phyloP scores from a whole-genome alignment of 139 green algal genomes.

The Microglena sp. region DNA sequence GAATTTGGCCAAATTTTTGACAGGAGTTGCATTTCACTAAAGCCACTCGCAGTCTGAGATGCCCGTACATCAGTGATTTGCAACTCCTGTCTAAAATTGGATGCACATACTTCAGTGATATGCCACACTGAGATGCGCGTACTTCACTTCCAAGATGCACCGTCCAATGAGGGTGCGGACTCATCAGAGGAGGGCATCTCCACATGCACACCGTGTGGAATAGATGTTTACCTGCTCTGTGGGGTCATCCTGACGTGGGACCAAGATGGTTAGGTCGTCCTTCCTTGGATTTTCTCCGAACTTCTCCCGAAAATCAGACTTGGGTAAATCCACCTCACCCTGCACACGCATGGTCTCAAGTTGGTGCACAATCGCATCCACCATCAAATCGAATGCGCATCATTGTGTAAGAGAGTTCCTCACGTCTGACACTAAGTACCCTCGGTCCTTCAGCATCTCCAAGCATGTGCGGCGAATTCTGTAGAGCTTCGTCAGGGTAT shows the following conservation, averaged over 20 bases:
- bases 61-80: too few species aligned
- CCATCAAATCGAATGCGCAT: background rate
- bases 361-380: background rate
- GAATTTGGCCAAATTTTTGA: too few species aligned
- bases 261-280: slow-evolving; percentile 78
- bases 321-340: slow-evolving; percentile 60
- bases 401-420: too few species aligned
- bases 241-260: slow-evolving; percentile 62
- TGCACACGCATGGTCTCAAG: slow-evolving; percentile 23
- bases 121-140: too few species aligned
- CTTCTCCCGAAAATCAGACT: slow-evolving; percentile 67
- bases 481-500: slow-evolving; percentile 53
- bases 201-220: background rate
- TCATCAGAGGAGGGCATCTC: background rate
- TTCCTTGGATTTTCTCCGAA: slow-evolving; percentile 66
- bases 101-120: too few species aligned
- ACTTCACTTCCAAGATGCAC: background rate
- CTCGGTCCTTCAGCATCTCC: slow-evolving; percentile 86
- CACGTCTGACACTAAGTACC: slow-evolving; percentile 76
- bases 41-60: too few species aligned
- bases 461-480: slow-evolving; percentile 71
- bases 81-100: too few species aligned
- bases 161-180: background rate
- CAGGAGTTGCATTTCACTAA: too few species aligned
- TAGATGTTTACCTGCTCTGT: slow-evolving; percentile 48